Base-by-base conservation (phyloP, 257 asterid genomes). In the Solanum gracilifrons region DNA sequence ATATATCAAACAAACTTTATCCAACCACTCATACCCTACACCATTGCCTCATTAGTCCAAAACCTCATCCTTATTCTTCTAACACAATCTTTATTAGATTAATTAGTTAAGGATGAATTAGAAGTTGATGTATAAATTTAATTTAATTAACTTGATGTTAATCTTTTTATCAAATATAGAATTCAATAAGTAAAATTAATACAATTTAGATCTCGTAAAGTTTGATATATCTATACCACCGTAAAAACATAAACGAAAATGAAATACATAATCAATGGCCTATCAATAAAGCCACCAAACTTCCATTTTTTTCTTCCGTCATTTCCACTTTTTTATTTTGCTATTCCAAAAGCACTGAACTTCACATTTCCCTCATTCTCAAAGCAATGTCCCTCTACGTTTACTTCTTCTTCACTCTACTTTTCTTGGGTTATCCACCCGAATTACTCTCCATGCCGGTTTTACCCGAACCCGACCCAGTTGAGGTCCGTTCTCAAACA, bases 381-480 rank as follows among this genome's bases (percentile, higher is more conserved):
- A 85, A 76, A 91, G 93, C 94, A 91, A 95, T 96, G 98, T 91
- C 87, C 85, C 32, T 37, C 86, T 60, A 39, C 82, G 31, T 75
- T 90, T 89, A 36, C 89, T 79, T 92, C 87, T 48, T 90, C 43
- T 71, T 83, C 88, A 36, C 89, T 73, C 79, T 88, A 88, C 92
- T 94, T 89, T 82, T 89, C 55, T 77, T 87, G 87, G 68, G 43
- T 85, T 86, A 79, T 7, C 88, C 62, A 85, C 89, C 89, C 82
- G 15, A 82, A 66, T 88, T 88, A 16, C 92, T 64, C 62, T 93
- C 94, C 82, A 87, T 86, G 64, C 93, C 96, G 91, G 88, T 86
- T 39, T 37, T 91, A 76, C 92, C 98, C 85, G 92, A 94, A 89
- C 99, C 96, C 7, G 95, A 88, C 87, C 96, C 95, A 23, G 91